Evolutionary conservation across 139 green algal species (phyloP).

Genomic region (Bryopsis sp.): DNA sequence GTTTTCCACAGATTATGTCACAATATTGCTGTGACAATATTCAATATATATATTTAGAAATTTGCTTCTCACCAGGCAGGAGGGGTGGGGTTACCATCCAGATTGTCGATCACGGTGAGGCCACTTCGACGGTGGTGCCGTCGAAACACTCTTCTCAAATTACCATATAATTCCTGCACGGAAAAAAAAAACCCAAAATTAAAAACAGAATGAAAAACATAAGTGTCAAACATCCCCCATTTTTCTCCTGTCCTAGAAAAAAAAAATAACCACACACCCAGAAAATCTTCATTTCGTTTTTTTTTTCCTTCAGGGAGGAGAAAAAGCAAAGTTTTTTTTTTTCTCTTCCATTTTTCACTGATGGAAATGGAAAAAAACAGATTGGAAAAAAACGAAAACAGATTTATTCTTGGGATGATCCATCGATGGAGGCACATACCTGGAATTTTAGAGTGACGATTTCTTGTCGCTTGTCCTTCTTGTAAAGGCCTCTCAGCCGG

Average conservation of each 20-base stretch:
- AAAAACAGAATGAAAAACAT: too few species aligned
- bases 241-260: background rate
- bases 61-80: constrained; percentile 11
- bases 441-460: constrained; percentile 52
- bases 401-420: background rate
- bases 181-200: too few species aligned
- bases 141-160: constrained; percentile 8
- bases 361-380: too few species aligned
- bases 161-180: constrained; percentile 1
- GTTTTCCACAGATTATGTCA: too few species aligned
- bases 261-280: background rate
- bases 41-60: too few species aligned
- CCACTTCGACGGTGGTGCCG: constrained; percentile 24
- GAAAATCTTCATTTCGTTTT: constrained; percentile 13
- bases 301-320: background rate
- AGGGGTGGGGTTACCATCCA: constrained; percentile 7
- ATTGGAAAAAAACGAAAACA: background rate
- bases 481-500: constrained; percentile 31
- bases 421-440: constrained; percentile 16
- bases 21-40: too few species aligned
- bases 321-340: background rate
- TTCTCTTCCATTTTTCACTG: background rate
- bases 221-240: background rate
- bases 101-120: constrained; percentile 43
- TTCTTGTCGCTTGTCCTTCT: constrained; percentile 64